Evolutionary conservation across 371 early-diverging fungal species (phyloP), one percentile per base, ranked within the genome.

Genomic region (Rhizopus microsporus): DNA sequence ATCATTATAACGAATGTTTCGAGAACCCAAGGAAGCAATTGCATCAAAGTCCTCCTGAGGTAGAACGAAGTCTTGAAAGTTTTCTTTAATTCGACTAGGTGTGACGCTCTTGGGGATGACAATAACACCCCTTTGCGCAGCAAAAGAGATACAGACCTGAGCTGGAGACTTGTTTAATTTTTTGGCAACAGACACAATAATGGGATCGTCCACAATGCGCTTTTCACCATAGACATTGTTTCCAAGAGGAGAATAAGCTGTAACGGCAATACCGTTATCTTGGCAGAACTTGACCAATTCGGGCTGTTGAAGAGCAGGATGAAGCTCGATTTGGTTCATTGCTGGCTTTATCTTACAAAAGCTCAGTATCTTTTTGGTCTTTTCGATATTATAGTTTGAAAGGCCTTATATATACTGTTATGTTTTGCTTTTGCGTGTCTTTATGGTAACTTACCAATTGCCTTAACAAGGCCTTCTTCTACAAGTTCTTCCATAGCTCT

Each of bases 91-190:
- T 54, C 89, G 77, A 9, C 63, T 63, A 5, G 77, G 73, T 31
- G 71, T 79, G 23, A 77, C 75, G 37, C 73, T 71, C 70, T 86
- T 86, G 55, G 86, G 85, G 43, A 86, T 80, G 5, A 82, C 85
- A n/a, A 65, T 55, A 10, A 74, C 66, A 32, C 85, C 85, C 44
- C 89, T 83, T 60, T 89, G 82, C 30, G 88, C 71, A 37, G 80
- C 83, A 87, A 93, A 96, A n/a, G 87, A 80, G 47, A 96, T 74
- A 23, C 88, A 73, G 23, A 92, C 83, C 65, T 94, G 93, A 12
- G 93, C 90, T 7, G 89, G 79, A 1, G 91, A 79, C 61, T 85
- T 87, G 39, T 71, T 65, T 39, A 86, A 71, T 33, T 84, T 82
- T 57, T 86, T 68, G 12, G 93, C 90, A 31, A 92, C 68, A 23